Evolutionary conservation across 2,329 filamentous ascomycete species (phyloP), one percentile per base, ranked within the genome.

Genomic region (Clonostachys rosea): DNA sequence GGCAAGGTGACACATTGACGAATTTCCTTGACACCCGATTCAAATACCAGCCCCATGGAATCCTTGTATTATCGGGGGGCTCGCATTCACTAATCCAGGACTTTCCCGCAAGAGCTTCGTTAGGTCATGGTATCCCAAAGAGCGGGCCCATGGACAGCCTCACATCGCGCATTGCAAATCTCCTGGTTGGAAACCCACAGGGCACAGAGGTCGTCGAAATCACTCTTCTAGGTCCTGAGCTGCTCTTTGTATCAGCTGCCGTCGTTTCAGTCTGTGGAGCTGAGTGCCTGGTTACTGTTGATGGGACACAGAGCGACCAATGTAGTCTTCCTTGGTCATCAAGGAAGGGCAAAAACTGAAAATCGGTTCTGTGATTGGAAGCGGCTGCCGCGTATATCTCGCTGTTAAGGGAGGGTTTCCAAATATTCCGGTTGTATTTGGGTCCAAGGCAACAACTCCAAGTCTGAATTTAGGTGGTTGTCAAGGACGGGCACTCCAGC

Each of bases 131-230:
- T 8, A 77, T 85, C 43, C 75, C 76, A 5, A 76, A 81, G 34
- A 70, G 73, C 5, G 81, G 82, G 0, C 79, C 82, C 0, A 84
- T 84, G 80, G 81, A 84, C 54, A 67, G 73, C 1, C 56, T 84
- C 16, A 71, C 77, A 2, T 75, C 78, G 41, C 73, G 73, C 24
- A 67, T 83, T 30, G 81, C 78, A 3, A 86, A 86, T 51, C 64
- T 76, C 16, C 66, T 86, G 2, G 80, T 79, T 0, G 80, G 79
- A 1, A 85, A 86, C 47, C 52, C 68, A 0, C 56, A 66, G 1
- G 70, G 68, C 0, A 70, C 62, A 5, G 82, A 83, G 57, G 71
- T 69, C 0, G 60, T 86, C 1, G 82, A 86, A 53, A 79, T 84
- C 33, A 84, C 81, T 0, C 54, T 84, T 14, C 74, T 69, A 14